Evolutionary conservation across 176 grass and related monocot genomes (phyloP).

Genomic region (Melocanna baccifera): DNA sequence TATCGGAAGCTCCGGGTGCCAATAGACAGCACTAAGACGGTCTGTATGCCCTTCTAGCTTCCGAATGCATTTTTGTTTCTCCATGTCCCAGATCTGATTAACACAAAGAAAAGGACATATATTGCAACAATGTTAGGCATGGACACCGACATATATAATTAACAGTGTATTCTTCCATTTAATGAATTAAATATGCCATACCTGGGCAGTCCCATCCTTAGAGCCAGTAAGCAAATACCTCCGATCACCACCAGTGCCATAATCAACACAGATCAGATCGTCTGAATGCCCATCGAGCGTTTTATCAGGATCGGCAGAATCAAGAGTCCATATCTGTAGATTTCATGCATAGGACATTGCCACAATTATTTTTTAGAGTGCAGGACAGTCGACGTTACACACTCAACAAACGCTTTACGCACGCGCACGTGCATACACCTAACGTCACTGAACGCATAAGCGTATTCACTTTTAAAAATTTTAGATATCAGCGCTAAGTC

Average conservation of each 20-base stretch:
- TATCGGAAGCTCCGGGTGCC: slow-evolving; percentile 55
- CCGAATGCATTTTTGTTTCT: slow-evolving; percentile 47
- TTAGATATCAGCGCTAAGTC: no score
- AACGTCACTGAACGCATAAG: no score
- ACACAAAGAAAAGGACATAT: no score
- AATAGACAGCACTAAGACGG: slow-evolving; percentile 45
- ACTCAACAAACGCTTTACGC: no score
- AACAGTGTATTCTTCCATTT: no score
- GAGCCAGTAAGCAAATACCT: not conserved
- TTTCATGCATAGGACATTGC: not conserved
- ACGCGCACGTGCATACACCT: no score
- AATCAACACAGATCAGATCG: slow-evolving; percentile 47
- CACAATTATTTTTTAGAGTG: no score
- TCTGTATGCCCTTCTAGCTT: slow-evolving; percentile 52
- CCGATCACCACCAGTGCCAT: slow-evolving; percentile 38
- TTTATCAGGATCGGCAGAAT: slow-evolving; percentile 41
- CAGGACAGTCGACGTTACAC: no score
- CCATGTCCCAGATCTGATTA: slow-evolving; percentile 57
- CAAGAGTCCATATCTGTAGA: slow-evolving; percentile 60
- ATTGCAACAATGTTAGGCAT: no score
- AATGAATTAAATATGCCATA: not conserved
- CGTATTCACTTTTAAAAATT: no score
- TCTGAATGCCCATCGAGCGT: slow-evolving; percentile 44
- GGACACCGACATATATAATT: no score
- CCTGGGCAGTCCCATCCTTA: slow-evolving; percentile 58